Conservation (phyloP, 768 basidiomycete genomes). For the Xerocomellus chrysenteron region DNA sequence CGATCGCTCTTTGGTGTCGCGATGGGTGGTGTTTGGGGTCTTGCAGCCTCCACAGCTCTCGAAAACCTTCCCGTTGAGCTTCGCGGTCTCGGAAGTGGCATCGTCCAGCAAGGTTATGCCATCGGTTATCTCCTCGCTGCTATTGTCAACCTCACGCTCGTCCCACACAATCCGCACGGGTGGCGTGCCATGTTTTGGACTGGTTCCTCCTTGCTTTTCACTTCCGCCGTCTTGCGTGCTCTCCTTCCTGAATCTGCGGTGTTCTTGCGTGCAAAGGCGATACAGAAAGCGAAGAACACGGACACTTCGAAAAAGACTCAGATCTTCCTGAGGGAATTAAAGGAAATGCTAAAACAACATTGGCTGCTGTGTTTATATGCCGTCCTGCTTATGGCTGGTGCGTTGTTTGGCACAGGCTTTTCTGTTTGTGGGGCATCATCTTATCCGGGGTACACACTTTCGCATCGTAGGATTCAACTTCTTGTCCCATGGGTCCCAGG, state of each 20-base stretch:
- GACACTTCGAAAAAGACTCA: conserved; percentile 52
- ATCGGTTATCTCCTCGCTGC: conserved; percentile 85
- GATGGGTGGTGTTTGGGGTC: conserved; percentile 91
- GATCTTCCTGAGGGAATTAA: conserved; percentile 70
- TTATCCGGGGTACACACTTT: background rate
- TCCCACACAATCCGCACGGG: conserved; percentile 29
- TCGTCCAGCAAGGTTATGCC: conserved; percentile 92
- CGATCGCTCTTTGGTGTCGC: conserved; percentile 82
- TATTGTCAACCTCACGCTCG: conserved; percentile 72
- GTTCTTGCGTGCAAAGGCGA: conserved; percentile 65
- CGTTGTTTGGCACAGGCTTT: conserved; percentile 1
- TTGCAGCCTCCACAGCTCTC: conserved; percentile 78
- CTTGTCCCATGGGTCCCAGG: conserved; percentile 71
- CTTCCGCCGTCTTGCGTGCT: conserved; percentile 65
- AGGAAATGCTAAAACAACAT: conserved; percentile 76
- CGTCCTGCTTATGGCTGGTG: conserved; percentile 72
- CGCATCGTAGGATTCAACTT: conserved; percentile 63
- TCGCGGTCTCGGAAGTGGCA: conserved; percentile 82
- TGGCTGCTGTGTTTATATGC: conserved; percentile 85
- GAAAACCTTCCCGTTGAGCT: conserved; percentile 91
- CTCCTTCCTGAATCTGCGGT: conserved; percentile 76
- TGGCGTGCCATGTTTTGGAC: conserved; percentile 89
- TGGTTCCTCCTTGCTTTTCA: conserved; percentile 65
- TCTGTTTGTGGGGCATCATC: background rate
- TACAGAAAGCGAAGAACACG: conserved; percentile 41